Evolutionary conservation across 1,284 basidiomycete genomes (phyloP).

Genomic region (Cryptococcus floricola): DNA sequence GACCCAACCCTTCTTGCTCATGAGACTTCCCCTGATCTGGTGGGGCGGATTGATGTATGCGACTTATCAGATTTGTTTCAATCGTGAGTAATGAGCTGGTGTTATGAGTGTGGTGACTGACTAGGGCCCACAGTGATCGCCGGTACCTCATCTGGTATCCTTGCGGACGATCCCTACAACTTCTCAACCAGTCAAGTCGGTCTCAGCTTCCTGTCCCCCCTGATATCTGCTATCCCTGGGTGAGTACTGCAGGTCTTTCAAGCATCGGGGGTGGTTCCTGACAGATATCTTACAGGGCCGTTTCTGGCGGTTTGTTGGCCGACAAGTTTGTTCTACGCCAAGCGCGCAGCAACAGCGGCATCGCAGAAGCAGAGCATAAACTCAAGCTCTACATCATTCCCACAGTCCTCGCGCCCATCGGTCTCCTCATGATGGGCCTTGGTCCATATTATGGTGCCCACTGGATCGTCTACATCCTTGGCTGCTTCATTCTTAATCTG

Average conservation of each 20-base stretch:
- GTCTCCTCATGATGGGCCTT: conserved; percentile 25
- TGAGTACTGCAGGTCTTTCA: background rate
- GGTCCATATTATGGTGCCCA: conserved; percentile 23
- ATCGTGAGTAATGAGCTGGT: background rate
- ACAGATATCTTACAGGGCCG: background rate
- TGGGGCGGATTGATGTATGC: conserved; percentile 2
- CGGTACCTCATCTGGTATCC: conserved; percentile 17
- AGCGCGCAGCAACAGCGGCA: conserved; percentile 17
- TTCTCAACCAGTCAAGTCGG: conserved; percentile 19
- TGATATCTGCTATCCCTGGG: conserved; percentile 23
- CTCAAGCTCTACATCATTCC: conserved; percentile 19
- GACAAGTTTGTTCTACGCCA: conserved; percentile 9
- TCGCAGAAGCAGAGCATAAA: conserved; percentile 24
- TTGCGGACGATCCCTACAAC: conserved; percentile 22
- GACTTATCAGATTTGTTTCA: conserved; percentile 1
- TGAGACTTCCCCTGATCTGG: background rate
- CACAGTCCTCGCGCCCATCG: conserved; percentile 14
- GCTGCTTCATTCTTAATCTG: conserved; percentile 13
- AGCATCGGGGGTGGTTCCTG: background rate
- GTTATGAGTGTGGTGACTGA: background rate
- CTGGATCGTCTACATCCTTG: conserved; percentile 27
- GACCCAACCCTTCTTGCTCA: conserved; percentile 5
- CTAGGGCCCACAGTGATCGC: conserved; percentile 12
- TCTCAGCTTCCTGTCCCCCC: conserved; percentile 20
- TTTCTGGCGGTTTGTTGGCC: conserved; percentile 11